Conservation (phyloP, 441 rosid species). For the Pelargonium fulgidum region DNA sequence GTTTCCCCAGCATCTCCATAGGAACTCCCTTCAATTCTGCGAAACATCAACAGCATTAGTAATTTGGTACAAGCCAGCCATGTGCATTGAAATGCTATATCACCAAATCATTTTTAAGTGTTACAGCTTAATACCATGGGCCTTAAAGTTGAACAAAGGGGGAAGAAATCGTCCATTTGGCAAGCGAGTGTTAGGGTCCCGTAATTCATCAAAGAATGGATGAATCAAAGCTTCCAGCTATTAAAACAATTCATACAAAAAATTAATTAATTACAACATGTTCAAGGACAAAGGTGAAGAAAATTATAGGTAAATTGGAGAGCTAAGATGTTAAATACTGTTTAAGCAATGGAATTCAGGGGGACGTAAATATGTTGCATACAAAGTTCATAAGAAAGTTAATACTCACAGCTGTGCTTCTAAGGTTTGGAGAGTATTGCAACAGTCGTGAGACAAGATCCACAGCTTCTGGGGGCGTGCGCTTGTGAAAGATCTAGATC, state of each 20-base stretch:
- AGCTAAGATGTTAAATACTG: too few species aligned
- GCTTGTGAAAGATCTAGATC: conserved; percentile 73
- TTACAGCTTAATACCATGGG: conserved; percentile 51
- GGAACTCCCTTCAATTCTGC: conserved; percentile 6
- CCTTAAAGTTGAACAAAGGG: conserved; percentile 31
- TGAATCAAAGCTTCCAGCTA: conserved; percentile 79
- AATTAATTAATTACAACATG: neutral
- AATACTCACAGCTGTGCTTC: conserved; percentile 75
- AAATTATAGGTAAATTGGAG: neutral
- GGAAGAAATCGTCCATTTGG: conserved; percentile 90
- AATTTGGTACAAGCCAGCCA: neutral
- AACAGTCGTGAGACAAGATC: conserved; percentile 87
- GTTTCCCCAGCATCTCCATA: neutral
- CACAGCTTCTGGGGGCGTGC: conserved; percentile 93
- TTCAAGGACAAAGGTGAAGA: neutral
- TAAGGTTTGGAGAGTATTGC: conserved; percentile 92
- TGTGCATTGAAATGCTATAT: conserved; percentile 19
- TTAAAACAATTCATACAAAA: neutral
- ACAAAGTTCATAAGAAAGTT: neutral
- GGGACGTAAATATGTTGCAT: too few species aligned
- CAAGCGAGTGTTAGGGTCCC: conserved; percentile 62
- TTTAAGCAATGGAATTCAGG: too few species aligned
- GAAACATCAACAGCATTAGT: neutral
- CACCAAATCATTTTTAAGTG: neutral
- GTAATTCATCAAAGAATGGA: conserved; percentile 89